phyloP scores from a whole-genome alignment of 345 rosid genomes.

The Gossypium rotundifolium region DNA sequence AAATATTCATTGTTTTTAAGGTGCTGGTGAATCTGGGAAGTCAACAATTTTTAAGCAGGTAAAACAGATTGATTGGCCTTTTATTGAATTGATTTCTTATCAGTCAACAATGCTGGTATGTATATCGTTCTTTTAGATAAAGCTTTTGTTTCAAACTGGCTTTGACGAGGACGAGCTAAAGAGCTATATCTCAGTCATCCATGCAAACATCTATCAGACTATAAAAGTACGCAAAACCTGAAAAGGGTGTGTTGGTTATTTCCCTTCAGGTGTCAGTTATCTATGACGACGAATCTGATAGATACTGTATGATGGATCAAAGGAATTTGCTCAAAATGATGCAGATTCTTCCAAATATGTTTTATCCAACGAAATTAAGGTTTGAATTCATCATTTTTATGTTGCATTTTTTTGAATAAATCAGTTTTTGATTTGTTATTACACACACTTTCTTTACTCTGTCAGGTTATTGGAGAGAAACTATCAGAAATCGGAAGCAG shows the following conservation, averaged over 20 bases:
- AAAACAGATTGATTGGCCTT: slow-evolving; percentile 18
- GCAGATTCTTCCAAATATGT: slow-evolving; percentile 53
- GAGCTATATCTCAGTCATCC: slow-evolving; percentile 87
- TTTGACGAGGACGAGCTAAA: slow-evolving; percentile 81
- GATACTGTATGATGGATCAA: slow-evolving; percentile 86
- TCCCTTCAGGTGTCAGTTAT: slow-evolving; percentile 33
- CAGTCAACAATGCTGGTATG: no score
- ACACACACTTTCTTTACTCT: slow-evolving; percentile 15
- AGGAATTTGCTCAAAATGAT: slow-evolving; percentile 87
- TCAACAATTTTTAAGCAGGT: slow-evolving; percentile 99
- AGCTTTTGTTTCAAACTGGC: slow-evolving; percentile 94
- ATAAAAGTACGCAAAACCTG: slow-evolving; percentile 90
- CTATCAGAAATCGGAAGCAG: slow-evolving; percentile 77
- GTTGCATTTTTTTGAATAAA: not conserved
- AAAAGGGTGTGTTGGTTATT: slow-evolving; percentile 69
- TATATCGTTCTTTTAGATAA: slow-evolving; percentile 43
- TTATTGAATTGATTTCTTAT: not conserved
- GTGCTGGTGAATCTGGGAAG: slow-evolving; percentile 99
- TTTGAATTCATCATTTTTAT: slow-evolving; percentile 23
- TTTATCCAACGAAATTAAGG: slow-evolving; percentile 69
- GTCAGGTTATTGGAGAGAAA: slow-evolving; percentile 71
- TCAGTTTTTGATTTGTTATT: slow-evolving; percentile 2
- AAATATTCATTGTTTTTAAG: slow-evolving; percentile 32
- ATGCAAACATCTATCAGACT: slow-evolving; percentile 96
- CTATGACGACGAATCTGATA: slow-evolving; percentile 27